Conservation (phyloP, 1,284 basidiomycete genomes). For the Sporisorium scitamineum region DNA sequence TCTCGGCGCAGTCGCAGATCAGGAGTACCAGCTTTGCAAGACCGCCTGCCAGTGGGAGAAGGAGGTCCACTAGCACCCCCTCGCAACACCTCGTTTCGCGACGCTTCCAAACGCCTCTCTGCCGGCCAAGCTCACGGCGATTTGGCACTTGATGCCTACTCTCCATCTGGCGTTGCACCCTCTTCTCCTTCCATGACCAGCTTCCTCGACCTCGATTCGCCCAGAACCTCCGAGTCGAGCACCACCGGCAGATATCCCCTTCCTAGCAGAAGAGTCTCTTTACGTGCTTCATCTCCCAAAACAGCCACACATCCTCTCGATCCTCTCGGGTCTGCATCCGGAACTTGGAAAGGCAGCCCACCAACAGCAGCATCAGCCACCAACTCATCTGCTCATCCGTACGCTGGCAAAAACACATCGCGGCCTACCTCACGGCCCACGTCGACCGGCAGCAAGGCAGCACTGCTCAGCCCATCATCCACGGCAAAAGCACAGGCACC, state of each 20-base stretch:
- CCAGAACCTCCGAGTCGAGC: slow-evolving; percentile 36
- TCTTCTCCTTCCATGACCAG: slow-evolving; percentile 46
- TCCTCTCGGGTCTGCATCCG: slow-evolving; percentile 1
- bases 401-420: slow-evolving; percentile 1
- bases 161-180: slow-evolving; percentile 8
- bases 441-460: slow-evolving; percentile 22
- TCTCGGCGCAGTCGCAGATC: slow-evolving; percentile 38
- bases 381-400: slow-evolving; percentile 6
- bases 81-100: slow-evolving; percentile 42
- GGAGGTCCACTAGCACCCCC: slow-evolving; percentile 42
- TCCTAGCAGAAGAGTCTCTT: slow-evolving; percentile 36
- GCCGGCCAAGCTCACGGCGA: slow-evolving; percentile 35
- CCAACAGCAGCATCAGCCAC: neutral
- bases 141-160: slow-evolving; percentile 31
- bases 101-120: slow-evolving; percentile 31
- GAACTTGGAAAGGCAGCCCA: neutral
- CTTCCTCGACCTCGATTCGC: slow-evolving; percentile 49
- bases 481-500: neutral
- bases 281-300: slow-evolving; percentile 28
- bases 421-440: slow-evolving; percentile 19
- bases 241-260: slow-evolving; percentile 11
- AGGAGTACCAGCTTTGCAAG: slow-evolving; percentile 23
- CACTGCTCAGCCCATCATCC: neutral
- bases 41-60: slow-evolving; percentile 42
- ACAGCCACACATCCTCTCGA: slow-evolving; percentile 8